Percentiles rank a stretch among this genome's conserved stretches.
These are phyloP conservation scores for Verruconis gallopava DNA, from an alignment of 2,329 filamentous ascomycete species.

Conservation along the genomic window DNA sequence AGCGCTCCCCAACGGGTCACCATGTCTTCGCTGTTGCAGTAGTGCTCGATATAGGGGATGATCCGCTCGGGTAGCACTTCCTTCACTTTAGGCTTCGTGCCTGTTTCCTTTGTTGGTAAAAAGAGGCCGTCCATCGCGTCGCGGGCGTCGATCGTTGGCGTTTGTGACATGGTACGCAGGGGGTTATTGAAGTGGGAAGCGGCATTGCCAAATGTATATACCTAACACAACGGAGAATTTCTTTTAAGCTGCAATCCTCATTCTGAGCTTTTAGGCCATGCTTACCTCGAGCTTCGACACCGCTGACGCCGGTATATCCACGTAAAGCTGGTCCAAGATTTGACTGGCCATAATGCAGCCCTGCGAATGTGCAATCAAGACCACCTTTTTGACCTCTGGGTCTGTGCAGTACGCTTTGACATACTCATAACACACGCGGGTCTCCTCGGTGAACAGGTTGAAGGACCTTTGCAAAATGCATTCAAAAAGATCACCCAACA, in stretches of 20 bases:
- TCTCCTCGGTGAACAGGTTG: conserved; percentile 7
- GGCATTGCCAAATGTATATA: conserved; percentile 64
- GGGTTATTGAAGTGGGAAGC: conserved; percentile 77
- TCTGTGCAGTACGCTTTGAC: conserved; percentile 9
- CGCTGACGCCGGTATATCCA: conserved; percentile 4
- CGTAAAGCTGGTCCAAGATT: conserved; percentile 51
- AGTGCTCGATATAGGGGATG: conserved; percentile 67
- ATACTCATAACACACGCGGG: conserved; percentile 7
- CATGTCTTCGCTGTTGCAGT: conserved; percentile 63
- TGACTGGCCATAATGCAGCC: conserved; percentile 62
- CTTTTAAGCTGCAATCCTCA: too few species aligned
- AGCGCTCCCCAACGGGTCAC: conserved; percentile 64
- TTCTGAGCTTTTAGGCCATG: too few species aligned
- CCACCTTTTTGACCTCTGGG: conserved; percentile 41
- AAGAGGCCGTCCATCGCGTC: neutral
- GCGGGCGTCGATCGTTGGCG: neutral
- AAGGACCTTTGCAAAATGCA: conserved; percentile 11
- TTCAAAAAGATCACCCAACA: conserved; percentile 10
- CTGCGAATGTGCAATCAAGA: conserved; percentile 66
- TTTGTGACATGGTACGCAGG: conserved; percentile 30
- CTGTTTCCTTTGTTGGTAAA: neutral
- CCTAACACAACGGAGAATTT: too few species aligned
- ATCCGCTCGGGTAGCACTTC: conserved; percentile 19
- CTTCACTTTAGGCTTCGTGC: neutral
- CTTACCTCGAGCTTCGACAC: conserved; percentile 5